Evolutionary conservation across 352 stramenopile species (phyloP).

Genomic region (Discostella stelligera): DNA sequence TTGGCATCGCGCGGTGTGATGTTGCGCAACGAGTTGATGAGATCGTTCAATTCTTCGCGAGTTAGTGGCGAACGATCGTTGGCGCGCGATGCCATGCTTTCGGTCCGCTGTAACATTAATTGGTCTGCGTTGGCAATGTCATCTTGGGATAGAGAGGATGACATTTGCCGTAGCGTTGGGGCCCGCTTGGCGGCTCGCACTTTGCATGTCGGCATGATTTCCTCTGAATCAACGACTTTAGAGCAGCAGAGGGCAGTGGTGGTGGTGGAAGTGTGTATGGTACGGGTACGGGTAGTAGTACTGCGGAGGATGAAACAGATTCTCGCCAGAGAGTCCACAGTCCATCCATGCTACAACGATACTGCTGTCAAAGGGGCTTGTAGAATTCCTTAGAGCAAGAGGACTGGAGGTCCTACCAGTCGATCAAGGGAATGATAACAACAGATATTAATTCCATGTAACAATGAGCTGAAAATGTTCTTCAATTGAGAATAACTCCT

Average conservation of each 20-base stretch:
- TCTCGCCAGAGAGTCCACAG: no score
- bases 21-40: conserved; percentile 49
- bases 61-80: conserved; percentile 40
- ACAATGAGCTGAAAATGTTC: no score
- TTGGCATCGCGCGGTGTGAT: conserved; percentile 25
- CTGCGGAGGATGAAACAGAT: no score
- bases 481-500: no score
- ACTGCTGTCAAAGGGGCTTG: no score
- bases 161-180: conserved; percentile 16
- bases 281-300: background rate
- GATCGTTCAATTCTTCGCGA: conserved; percentile 49
- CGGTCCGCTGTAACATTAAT: conserved; percentile 29
- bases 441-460: no score
- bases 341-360: no score
- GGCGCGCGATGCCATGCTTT: conserved; percentile 19
- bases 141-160: conserved; percentile 10
- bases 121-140: conserved; percentile 18
- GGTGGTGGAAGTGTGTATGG: background rate
- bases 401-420: no score
- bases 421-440: no score
- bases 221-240: background rate
- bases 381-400: no score
- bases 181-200: conserved; percentile 4
- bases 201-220: conserved; percentile 13
- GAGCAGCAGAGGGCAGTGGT: background rate